These are phyloP conservation scores for Didymosphaeria variabile DNA, from an alignment of 2,329 filamentous ascomycete genomes.

Conservation along the genomic window DNA sequence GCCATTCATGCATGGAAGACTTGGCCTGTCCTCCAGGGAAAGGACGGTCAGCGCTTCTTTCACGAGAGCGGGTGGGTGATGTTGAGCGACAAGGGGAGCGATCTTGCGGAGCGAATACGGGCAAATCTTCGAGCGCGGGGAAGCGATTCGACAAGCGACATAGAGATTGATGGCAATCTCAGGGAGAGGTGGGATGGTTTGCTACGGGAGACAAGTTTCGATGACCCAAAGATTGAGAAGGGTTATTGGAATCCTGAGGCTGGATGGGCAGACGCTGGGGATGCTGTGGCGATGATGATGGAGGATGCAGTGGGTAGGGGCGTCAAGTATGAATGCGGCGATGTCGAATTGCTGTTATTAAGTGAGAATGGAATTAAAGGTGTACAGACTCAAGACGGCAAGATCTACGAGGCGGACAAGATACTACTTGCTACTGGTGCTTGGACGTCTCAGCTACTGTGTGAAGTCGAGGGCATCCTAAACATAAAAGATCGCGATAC, in stretches of 20 bases:
- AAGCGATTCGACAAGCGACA: constrained; percentile 51
- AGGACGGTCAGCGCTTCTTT: constrained; percentile 53
- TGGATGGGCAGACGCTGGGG: constrained; percentile 63
- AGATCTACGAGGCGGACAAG: constrained; percentile 60
- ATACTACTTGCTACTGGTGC: constrained; percentile 66
- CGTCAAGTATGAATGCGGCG: constrained; percentile 56
- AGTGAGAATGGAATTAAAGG: constrained; percentile 53
- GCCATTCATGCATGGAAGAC: constrained; percentile 50
- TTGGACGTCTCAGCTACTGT: constrained; percentile 64
- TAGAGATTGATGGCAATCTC: constrained; percentile 41
- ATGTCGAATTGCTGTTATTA: constrained; percentile 56
- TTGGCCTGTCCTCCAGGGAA: constrained; percentile 33
- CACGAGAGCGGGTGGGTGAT: constrained; percentile 69
- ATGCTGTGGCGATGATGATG: constrained; percentile 57
- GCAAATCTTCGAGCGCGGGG: constrained; percentile 60
- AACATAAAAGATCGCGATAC: constrained; percentile 56
- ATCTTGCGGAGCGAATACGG: constrained; percentile 62
- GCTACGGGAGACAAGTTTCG: constrained; percentile 48
- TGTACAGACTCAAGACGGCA: constrained; percentile 59
- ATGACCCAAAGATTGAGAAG: constrained; percentile 32
- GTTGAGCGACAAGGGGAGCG: constrained; percentile 59
- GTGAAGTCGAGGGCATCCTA: constrained; percentile 57
- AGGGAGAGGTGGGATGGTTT: constrained; percentile 53
- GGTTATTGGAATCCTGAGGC: constrained; percentile 62
- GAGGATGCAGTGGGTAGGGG: constrained; percentile 55